phyloP scores from a whole-genome alignment of 1,139 yeast species.

The Hansenula sp. region DNA sequence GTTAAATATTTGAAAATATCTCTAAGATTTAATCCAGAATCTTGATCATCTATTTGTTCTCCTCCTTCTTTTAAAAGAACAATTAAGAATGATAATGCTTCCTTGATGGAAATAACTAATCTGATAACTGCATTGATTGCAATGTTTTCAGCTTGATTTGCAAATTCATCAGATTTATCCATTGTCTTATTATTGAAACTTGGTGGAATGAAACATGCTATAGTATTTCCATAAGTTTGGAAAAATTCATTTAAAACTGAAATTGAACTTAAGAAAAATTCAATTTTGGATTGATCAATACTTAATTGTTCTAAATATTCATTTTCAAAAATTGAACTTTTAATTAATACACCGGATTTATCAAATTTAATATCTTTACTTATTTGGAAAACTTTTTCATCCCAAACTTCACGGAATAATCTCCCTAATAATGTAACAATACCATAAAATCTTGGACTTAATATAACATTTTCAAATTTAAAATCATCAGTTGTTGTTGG shows the following conservation, averaged over 20 bases:
- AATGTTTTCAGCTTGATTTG: constrained; percentile 87
- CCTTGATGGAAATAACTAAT: constrained; percentile 75
- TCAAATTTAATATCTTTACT: constrained; percentile 37
- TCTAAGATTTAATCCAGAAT: constrained; percentile 37
- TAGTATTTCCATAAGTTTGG: constrained; percentile 53
- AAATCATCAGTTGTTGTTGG: constrained; percentile 6
- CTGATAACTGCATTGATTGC: constrained; percentile 78
- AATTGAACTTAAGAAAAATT: constrained; percentile 60
- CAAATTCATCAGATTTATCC: constrained; percentile 46
- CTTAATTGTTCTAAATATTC: constrained; percentile 21
- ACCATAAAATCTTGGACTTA: constrained; percentile 92
- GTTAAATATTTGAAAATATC: constrained; percentile 72
- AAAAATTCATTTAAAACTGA: constrained; percentile 51
- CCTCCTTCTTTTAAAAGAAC: constrained; percentile 75
- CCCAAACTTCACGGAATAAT: constrained; percentile 77
- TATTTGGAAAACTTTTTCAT: constrained; percentile 56
- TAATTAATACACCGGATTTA: constrained; percentile 30
- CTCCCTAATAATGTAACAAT: constrained; percentile 78
- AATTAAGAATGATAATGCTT: constrained; percentile 82
- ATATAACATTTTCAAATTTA: constrained; percentile 63
- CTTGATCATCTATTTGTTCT: constrained; percentile 49
- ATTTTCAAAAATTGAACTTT: constrained; percentile 22
- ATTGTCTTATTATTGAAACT: constrained; percentile 34
- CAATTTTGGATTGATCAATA: constrained; percentile 52
- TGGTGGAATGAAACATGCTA: constrained; percentile 55